Percentiles rank a stretch among this genome's conserved stretches.
phyloP scores from a whole-genome alignment of 768 basidiomycete genomes.

The Tricholoma saponaceum region DNA sequence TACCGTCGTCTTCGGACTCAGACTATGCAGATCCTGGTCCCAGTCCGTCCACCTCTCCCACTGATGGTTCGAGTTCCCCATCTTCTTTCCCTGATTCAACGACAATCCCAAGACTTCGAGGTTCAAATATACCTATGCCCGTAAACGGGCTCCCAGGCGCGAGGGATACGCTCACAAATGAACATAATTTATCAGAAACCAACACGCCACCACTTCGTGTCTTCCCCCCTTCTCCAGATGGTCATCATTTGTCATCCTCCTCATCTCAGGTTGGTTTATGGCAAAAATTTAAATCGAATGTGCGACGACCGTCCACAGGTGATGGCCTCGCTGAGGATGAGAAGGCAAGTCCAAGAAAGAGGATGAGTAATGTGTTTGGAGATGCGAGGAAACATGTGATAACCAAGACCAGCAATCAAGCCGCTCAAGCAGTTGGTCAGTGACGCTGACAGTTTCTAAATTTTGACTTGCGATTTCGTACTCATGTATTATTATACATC shows the following conservation, averaged over 20 bases:
- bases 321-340: constrained; percentile 1
- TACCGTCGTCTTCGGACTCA: constrained; percentile 14
- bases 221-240: constrained; percentile 3
- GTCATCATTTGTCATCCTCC: constrained; percentile 5
- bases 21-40: constrained; percentile 4
- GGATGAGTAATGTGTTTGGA: constrained; percentile 6
- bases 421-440: constrained; percentile 12
- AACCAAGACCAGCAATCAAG: constrained; percentile 6
- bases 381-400: constrained; percentile 9
- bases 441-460: too few relatives aligned
- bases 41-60: constrained; percentile 17
- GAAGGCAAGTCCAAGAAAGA: constrained; percentile 9
- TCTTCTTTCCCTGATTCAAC: constrained; percentile 3
- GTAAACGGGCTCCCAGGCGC: not conserved
- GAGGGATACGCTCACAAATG: not conserved
- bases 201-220: not conserved
- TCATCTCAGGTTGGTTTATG: constrained; percentile 26
- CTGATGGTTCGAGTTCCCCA: constrained; percentile 4
- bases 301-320: constrained; percentile 21
- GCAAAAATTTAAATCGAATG: constrained; percentile 32
- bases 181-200: not conserved
- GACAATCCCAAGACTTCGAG: not conserved
- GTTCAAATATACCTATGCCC: not conserved
- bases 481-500: not conserved
- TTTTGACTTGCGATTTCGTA: not conserved